Evolutionary conservation across 2,329 filamentous ascomycete genomes (phyloP).

Genomic region (Endoconidiophora polonica): DNA sequence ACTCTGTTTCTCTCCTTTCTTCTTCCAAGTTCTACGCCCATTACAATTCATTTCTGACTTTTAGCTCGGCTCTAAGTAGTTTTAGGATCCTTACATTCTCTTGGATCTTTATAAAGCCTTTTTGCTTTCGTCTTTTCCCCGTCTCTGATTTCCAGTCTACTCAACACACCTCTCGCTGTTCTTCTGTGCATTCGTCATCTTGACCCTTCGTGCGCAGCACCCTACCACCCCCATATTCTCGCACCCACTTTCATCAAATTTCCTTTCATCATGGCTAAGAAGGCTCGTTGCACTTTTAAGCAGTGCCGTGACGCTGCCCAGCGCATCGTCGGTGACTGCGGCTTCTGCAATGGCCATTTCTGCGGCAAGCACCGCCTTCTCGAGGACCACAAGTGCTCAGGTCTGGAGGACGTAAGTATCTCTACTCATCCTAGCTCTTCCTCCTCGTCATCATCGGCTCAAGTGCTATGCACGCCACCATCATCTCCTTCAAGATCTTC

Average conservation of each 20-base stretch:
- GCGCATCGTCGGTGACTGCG: slow-evolving; percentile 89
- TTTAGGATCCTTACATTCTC: too few species aligned
- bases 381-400: slow-evolving; percentile 85
- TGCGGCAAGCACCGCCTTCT: slow-evolving; percentile 89
- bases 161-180: background rate
- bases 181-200: background rate
- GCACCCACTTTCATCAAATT: background rate
- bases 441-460: background rate
- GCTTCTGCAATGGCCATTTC: slow-evolving; percentile 85
- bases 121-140: too few species aligned
- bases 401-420: slow-evolving; percentile 63
- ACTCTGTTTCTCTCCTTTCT: too few species aligned
- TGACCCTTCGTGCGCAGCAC: too few species aligned
- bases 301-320: slow-evolving; percentile 78
- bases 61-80: too few species aligned
- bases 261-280: slow-evolving; percentile 43
- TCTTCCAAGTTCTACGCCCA: too few species aligned
- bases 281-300: slow-evolving; percentile 74
- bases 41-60: too few species aligned
- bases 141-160: too few species aligned
- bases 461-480: background rate
- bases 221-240: background rate
- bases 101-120: too few species aligned
- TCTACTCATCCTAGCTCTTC: slow-evolving; percentile 2
- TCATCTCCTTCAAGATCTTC: too few species aligned